Evolutionary conservation across 495 filamentous ascomycete species (phyloP), one percentile per base, ranked within the genome.

Genomic region (Sordaria brevicollis): DNA sequence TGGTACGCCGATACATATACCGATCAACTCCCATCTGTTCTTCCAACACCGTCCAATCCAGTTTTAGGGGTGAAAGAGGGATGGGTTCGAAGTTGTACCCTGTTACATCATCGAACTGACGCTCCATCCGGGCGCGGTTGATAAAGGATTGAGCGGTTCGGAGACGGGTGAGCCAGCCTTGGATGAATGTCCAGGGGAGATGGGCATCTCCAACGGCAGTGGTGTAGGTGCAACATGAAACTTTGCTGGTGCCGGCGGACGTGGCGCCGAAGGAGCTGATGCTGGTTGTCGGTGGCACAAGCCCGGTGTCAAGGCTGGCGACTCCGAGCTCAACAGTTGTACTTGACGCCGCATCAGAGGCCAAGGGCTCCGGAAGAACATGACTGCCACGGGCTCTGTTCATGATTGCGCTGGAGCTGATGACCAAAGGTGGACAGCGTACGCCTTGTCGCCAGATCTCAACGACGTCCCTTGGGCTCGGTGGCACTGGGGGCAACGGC

Each of bases 111-210:
- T 75, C 73, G 37, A 77, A 29, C 17, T 69, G 37, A 39, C 70
- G 70, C 29, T 77, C 71, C 70, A 69, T 71, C 17, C 75, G 36
- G 33, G 70, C 66, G 71, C 68, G 65, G 65, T 76, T 69, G 4
- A 76, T 69, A 11, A 73, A 17, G 33, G 75, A 74, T 4, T 72
- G 62, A 0, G 66, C 66, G 49, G 66, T 68, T 2, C 70, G 36
- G 57, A 77, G 54, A 35, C 74, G 68, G 17, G 69, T 62, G 13
- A 74, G 68, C 75, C 75, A 76, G 15, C 75, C 75, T 57, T 77
- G 70, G 0, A 71, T 70, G 74, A 74, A 77, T 25, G 66, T 15
- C 71, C 72, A 74, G 3, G 75, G 66, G 15, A 77, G 68, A 7
- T 71, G 65, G 17, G 43, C 39, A 0, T 74, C 72, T 2, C 67